Percentiles rank a stretch among this genome's conserved stretches.
Conservation (phyloP, 352 stramenopile genomes). For the Globisporangium middletonii region DNA sequence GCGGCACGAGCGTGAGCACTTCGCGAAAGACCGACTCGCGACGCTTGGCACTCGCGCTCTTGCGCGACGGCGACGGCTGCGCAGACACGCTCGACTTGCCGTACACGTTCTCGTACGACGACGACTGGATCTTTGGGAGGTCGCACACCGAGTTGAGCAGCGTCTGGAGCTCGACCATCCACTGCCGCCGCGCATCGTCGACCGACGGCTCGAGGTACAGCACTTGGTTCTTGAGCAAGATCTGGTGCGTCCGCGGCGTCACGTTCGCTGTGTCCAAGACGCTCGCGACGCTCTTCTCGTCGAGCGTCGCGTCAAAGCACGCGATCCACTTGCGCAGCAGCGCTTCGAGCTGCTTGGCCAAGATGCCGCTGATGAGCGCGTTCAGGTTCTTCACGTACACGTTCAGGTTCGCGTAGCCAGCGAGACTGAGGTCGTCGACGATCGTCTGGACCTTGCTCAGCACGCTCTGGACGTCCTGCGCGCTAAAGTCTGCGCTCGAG, state of each 20-base stretch:
- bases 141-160: constrained; percentile 93
- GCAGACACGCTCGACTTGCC: constrained; percentile 55
- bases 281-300: constrained; percentile 54
- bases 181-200: constrained; percentile 84
- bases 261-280: constrained; percentile 42
- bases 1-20: constrained; percentile 44
- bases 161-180: constrained; percentile 90
- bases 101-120: constrained; percentile 86
- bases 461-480: constrained; percentile 40
- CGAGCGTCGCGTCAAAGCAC: constrained; percentile 51
- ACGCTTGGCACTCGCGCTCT: constrained; percentile 44
- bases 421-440: constrained; percentile 94
- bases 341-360: constrained; percentile 73
- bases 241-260: constrained; percentile 78
- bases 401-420: constrained; percentile 91
- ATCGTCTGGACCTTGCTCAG: constrained; percentile 88
- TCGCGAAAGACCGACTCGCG: constrained; percentile 74
- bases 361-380: constrained; percentile 71
- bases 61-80: constrained; percentile 53
- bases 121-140: constrained; percentile 86
- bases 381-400: constrained; percentile 93
- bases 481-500: constrained; percentile 46
- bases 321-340: constrained; percentile 63
- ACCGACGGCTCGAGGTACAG: constrained; percentile 95
- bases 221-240: constrained; percentile 95